Base-by-base conservation (phyloP, 2,329 filamentous ascomycete species). In the Diaporthe sp. region DNA sequence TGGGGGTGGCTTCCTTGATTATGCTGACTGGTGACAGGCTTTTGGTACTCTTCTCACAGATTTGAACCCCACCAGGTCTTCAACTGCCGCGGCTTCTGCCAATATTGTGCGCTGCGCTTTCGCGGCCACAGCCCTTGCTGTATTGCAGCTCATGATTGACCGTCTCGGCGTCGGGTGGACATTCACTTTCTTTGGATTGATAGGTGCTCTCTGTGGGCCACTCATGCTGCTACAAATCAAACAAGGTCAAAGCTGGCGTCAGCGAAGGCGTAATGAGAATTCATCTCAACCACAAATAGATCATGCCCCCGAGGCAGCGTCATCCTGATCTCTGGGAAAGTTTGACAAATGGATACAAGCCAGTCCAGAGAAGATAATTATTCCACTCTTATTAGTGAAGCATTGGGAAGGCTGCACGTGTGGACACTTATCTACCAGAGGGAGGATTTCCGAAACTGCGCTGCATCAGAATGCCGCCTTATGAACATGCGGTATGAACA, bases 51-150 rank as follows among this genome's bases (percentile, higher is more conserved):
- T 73, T 13, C 49, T 73, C 22, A 68, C 78, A 5, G 78, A 79
- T 51, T 44, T 79, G 3, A 79, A 81, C 39, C 74, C 78, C 0
- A 51, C 74, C 10, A 65, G 62, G 19, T 76, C 79, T 1, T 80
- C 78, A 15, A 79, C 79, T 2, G 79, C 79, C 3, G 75, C 78
- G 0, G 79, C 78, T 22, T 79, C 78, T 25, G 77, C 78, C 5
- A 81, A 80, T 19, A 75, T 79, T 58, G 76, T 81, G 15, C 74
- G 78, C 65, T 79, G 78, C 39, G 74, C 75, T 3, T 69, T 80
- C 5, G 76, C 78, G 13, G 78, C 78, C 2, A 75, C 68, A 3
- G 57, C 72, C 25, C 72, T 79, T 2, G 78, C 78, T 2, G 73
- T 75, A 1, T 46, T 79, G 1, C 75, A 80, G 42, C 72, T 76